Evolutionary conservation across 179 eudicot genomes (phyloP).

Genomic region (Beta macrorhiza): DNA sequence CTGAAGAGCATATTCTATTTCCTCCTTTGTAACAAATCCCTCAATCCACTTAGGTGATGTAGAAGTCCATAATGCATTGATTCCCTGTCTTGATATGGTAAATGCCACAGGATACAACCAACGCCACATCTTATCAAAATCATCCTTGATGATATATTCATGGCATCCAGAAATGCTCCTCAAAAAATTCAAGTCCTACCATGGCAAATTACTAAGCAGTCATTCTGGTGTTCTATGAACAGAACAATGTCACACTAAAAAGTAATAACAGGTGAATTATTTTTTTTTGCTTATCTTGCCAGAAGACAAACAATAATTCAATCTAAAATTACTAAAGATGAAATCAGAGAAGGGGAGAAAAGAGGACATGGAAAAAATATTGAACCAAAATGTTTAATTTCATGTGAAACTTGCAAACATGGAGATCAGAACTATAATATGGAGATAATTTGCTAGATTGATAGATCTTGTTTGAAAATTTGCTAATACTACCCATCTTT

Average conservation of each 20-base stretch:
- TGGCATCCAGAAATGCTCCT: constrained; percentile 64
- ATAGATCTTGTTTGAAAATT: neutral
- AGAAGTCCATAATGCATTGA: constrained; percentile 67
- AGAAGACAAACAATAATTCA: neutral
- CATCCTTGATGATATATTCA: constrained; percentile 56
- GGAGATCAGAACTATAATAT: neutral
- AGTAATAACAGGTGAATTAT: neutral
- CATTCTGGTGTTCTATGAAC: neutral
- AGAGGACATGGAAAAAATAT: neutral
- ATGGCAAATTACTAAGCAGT: constrained; percentile 18
- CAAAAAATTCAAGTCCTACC: constrained; percentile 76
- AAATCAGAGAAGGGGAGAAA: neutral
- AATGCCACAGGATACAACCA: constrained; percentile 91
- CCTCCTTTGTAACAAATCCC: constrained; percentile 88
- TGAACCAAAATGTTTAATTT: neutral
- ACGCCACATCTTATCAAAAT: constrained; percentile 82
- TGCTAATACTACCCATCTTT: neutral
- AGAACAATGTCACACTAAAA: neutral
- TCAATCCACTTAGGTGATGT: constrained; percentile 73
- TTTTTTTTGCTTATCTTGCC: neutral
- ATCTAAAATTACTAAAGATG: neutral
- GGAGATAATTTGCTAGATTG: neutral
- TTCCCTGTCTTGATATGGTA: constrained; percentile 54
- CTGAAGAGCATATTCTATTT: constrained; percentile 72
- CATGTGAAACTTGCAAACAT: neutral